Conservation (phyloP, 352 stramenopile species). For the Phytophthora brassicae region DNA sequence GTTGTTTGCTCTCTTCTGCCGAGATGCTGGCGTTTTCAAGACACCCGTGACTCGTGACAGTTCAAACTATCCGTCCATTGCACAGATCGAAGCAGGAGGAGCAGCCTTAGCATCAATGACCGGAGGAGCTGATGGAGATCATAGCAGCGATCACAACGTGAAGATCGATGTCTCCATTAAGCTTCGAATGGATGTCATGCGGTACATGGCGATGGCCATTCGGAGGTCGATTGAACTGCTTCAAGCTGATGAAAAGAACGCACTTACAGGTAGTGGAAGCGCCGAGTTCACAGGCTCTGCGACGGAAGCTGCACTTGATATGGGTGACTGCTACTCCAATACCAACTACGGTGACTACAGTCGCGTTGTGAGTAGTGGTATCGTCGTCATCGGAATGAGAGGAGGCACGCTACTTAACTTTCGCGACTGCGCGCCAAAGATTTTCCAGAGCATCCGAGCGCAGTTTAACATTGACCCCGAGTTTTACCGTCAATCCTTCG, state of each 20-base stretch:
- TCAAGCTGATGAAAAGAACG: constrained; percentile 35
- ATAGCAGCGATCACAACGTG: constrained; percentile 19
- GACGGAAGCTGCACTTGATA: constrained; percentile 18
- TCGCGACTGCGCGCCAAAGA: constrained; percentile 71
- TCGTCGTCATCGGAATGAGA: constrained; percentile 69
- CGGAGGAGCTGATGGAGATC: not conserved
- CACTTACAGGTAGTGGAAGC: constrained; percentile 12
- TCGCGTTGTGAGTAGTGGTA: constrained; percentile 62
- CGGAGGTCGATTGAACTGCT: constrained; percentile 69
- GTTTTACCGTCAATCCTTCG: constrained; percentile 79
- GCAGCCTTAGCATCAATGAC: constrained; percentile 28
- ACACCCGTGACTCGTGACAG: constrained; percentile 3
- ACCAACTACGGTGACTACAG: constrained; percentile 71
- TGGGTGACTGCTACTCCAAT: constrained; percentile 25
- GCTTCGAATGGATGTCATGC: constrained; percentile 83
- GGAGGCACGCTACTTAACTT: constrained; percentile 66
- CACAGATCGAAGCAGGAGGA: constrained; percentile 34
- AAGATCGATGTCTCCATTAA: constrained; percentile 79
- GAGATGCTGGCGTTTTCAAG: constrained; percentile 67
- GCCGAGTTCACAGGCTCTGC: constrained; percentile 27
- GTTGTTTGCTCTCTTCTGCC: constrained; percentile 77
- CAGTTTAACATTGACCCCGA: constrained; percentile 72
- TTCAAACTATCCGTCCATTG: too few relatives aligned
- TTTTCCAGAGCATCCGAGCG: constrained; percentile 78
- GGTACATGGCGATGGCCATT: constrained; percentile 86